Evolutionary conservation across 2,329 filamentous ascomycete genomes (phyloP), one percentile per base, ranked within the genome.

Genomic region (Fusarium udum): DNA sequence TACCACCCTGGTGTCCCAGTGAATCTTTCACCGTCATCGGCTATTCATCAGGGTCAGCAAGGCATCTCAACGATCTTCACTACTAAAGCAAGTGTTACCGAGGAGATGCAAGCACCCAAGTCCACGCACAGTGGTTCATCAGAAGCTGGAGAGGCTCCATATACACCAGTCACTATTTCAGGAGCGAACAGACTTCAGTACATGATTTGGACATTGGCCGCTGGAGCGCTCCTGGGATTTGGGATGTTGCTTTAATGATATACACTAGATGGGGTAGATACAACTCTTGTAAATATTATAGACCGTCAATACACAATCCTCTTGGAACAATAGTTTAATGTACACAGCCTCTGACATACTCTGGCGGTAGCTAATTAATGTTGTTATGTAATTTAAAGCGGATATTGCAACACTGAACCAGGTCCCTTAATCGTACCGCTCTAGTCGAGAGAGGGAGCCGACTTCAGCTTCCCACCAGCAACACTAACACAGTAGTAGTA

Each of bases 241-340:
- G 31, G 31, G 3, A 34, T 34, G 31, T 4, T 51, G 12, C 4
- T 34, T 20, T 32, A 32, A 18, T 24, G 16, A 34, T 24, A 24
- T 14, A 6, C 4, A 4, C 1, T 32, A 2, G 2, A 11, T 24
- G 3, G 0, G 3, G 48, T 51, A 51, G 8, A 51, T 51, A 14
- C 16, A 20, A 24, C 0, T 1, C 31, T 6, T 51, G 16, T 51
- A 51, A 4, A 51, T 51, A 51, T 7, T 6, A 34, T 34, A 34
- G 12, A 51, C n/a, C 31, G 12, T 34, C 6, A 34, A 51, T 51
- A 34, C 16, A 31, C 3, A 8, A 22, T 31, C 26, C 20, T 15
- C 7, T 11, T 16, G 2, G 26, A 5, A 6, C 1, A 28, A 31
- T 0, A 51, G 8, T 34, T 49, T 8, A 16, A 11, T 6, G 22